A percentile compares a stretch with the other conserved stretches of the same genome.
Evolutionary conservation across 768 basidiomycete species (phyloP).

Genomic region (Boletales sp.): DNA sequence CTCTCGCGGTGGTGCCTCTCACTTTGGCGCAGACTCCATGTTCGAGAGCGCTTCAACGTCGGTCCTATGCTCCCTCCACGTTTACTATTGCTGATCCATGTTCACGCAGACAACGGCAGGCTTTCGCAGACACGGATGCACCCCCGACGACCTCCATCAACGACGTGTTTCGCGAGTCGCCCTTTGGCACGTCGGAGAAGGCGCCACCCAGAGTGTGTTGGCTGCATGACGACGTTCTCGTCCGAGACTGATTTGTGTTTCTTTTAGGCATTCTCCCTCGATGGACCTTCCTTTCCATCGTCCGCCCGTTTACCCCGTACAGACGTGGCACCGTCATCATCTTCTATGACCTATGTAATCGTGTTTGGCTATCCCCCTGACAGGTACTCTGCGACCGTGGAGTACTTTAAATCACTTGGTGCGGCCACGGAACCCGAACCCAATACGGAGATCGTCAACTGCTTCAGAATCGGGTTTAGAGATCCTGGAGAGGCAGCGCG

Average conservation of each 20-base stretch:
- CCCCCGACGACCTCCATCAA: conserved; percentile 73
- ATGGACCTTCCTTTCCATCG: conserved; percentile 13
- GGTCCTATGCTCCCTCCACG: not conserved
- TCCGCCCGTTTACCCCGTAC: conserved; percentile 18
- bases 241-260: not conserved
- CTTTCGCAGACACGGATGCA: conserved; percentile 72
- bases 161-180: conserved; percentile 62
- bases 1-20: conserved; percentile 58
- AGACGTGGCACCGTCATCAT: conserved; percentile 26
- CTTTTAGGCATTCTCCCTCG: conserved; percentile 20
- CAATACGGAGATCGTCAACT: conserved; percentile 69
- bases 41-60: conserved; percentile 57
- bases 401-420: conserved; percentile 74
- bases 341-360: conserved; percentile 59
- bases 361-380: conserved; percentile 90
- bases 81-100: conserved; percentile 5
- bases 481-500: conserved; percentile 72
- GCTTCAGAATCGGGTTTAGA: conserved; percentile 75
- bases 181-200: conserved; percentile 29
- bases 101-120: conserved; percentile 51
- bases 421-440: conserved; percentile 65
- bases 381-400: conserved; percentile 65
- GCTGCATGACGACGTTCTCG: too few species aligned
- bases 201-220: conserved; percentile 20
- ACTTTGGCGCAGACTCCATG: conserved; percentile 85